Evolutionary conservation across 495 filamentous ascomycete species (phyloP).

Genomic region (Daldinia caldariorum): DNA sequence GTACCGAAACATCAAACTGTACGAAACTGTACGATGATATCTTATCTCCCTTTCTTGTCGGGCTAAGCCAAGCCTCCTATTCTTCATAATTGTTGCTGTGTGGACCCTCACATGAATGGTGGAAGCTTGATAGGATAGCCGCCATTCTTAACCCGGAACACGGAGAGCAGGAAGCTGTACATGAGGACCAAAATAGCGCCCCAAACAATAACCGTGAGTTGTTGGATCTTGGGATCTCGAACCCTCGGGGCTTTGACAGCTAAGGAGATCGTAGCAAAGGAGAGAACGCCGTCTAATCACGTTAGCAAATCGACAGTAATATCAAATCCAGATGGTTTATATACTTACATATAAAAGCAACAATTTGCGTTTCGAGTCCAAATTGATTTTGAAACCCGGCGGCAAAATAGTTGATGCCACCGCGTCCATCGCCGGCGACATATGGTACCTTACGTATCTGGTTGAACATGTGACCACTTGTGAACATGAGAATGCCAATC

Average conservation of each 20-base stretch:
- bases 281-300: conserved; percentile 82
- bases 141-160: conserved; percentile 94
- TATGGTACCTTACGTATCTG: conserved; percentile 98
- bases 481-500: conserved; percentile 92
- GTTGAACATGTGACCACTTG: conserved; percentile 98
- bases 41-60: conserved; percentile 14
- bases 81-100: not conserved
- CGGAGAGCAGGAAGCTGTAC: conserved; percentile 93
- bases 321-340: not conserved
- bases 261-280: conserved; percentile 88
- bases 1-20: not conserved
- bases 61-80: not conserved
- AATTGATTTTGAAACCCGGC: conserved; percentile 94
- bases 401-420: conserved; percentile 91
- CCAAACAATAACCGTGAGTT: conserved; percentile 86
- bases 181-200: conserved; percentile 77
- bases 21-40: conserved; percentile 3
- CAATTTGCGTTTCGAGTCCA: conserved; percentile 94
- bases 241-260: conserved; percentile 92
- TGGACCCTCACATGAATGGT: conserved; percentile 69
- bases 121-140: conserved; percentile 95
- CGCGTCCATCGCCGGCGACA: conserved; percentile 83
- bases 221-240: conserved; percentile 77
- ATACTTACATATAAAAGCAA: conserved; percentile 92
- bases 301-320: conserved; percentile 38